Evolutionary conservation across 306 rosid genomes (phyloP), one percentile per base, ranked within the genome.

Genomic region (Hippophae tibetana): DNA sequence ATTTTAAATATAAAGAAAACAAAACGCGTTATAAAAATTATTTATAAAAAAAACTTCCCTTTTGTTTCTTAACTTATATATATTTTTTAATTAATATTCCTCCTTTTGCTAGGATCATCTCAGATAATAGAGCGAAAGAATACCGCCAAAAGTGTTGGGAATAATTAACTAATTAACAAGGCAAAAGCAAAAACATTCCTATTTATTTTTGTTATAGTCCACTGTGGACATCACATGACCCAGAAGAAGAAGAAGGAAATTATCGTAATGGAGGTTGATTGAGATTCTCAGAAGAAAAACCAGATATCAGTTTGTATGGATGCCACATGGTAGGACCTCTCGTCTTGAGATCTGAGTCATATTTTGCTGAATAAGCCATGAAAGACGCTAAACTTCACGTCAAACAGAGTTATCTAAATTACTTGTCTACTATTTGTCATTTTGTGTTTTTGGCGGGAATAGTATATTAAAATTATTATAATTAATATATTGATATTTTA

Each of bases 321-420:
- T 42, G 61, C 69, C 86, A 80, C 83, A 74, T 80, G 89, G 74
- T 43, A 53, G 67, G 76, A 51, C 27, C 56, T 68, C 60, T 49
- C 52, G 57, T 38, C 13, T 57, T 53, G 58, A 79, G 63, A 69
- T 80, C 76, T 53, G 77, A 72, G 57, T 74, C 68, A 70, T 13
- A 41, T 57, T 14, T 51, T 42, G 62, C 47, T 13, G 54, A 52
- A 31, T 52, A 26, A 58, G 5, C 5, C 10, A 47, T 7, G 5
- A 61, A 52, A 52, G 51, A 6, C 23, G 38, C 61, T 8, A 23
- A 60, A 71, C 44, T 49, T 59, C 54, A 45, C 52, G 40, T 71
- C 55, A 54, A 5, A 18, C 14, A 68, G 74, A 31, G 38, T 31
- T 31, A 31, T 31, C 38, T 31, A 31, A 31, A 31, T 31, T 31